phyloP scores from a whole-genome alignment of 768 basidiomycete species.

The Terana coerulea region DNA sequence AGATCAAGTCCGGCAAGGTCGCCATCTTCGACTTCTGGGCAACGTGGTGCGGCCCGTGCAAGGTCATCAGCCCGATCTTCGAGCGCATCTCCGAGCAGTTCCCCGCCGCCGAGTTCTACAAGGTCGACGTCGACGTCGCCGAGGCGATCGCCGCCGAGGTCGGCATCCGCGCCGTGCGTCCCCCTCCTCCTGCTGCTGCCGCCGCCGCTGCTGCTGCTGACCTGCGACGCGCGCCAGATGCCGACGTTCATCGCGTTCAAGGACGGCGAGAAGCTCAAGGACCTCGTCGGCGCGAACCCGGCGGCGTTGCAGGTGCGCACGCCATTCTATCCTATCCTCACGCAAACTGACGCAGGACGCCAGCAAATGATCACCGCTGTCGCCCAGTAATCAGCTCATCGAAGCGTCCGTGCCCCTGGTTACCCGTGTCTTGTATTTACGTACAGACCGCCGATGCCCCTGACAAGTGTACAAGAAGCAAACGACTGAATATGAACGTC shows the following conservation, averaged over 20 bases:
- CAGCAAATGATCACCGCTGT: too few relatives aligned
- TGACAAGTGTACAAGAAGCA: too few relatives aligned
- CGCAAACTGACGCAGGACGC: too few relatives aligned
- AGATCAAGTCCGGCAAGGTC: conserved; percentile 45
- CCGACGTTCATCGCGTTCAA: conserved; percentile 40
- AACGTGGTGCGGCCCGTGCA: conserved; percentile 74
- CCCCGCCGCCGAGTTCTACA: conserved; percentile 55
- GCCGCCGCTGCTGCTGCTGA: not conserved
- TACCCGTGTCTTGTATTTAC: too few relatives aligned
- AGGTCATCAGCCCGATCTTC: conserved; percentile 59
- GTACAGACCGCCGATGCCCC: too few relatives aligned
- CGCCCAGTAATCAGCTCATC: too few relatives aligned
- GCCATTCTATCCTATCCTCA: not conserved
- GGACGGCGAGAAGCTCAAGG: conserved; percentile 31
- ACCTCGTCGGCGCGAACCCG: conserved; percentile 48
- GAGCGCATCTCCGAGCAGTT: conserved; percentile 44
- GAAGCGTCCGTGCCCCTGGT: too few relatives aligned
- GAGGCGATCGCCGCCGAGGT: conserved; percentile 51
- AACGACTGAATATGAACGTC: too few relatives aligned
- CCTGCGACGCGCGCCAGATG: conserved; percentile 28
- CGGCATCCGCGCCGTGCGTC: conserved; percentile 57
- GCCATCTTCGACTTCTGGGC: conserved; percentile 74
- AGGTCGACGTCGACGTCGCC: conserved; percentile 68
- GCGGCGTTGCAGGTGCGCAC: conserved; percentile 36
- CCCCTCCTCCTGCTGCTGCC: not conserved